A percentile compares a stretch with the other conserved stretches of the same genome.
phyloP scores from a whole-genome alignment of 2,329 filamentous ascomycete species.

The Arthrinium puccinioides region DNA sequence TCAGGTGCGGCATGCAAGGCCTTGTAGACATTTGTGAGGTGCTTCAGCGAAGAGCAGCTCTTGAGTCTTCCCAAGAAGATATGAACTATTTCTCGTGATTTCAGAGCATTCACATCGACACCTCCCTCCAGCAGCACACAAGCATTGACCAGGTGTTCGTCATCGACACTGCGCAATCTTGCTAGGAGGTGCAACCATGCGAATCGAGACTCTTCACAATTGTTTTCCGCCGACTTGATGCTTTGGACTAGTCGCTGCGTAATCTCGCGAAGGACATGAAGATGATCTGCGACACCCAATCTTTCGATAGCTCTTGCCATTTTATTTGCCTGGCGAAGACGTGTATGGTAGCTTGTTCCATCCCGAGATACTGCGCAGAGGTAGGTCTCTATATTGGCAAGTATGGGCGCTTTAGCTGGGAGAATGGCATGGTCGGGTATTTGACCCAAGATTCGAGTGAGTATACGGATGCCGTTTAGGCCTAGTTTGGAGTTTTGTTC shows the following conservation, averaged over 20 bases:
- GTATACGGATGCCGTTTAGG: constrained; percentile 17
- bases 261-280: constrained; percentile 12
- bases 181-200: constrained; percentile 20
- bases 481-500: constrained; percentile 12
- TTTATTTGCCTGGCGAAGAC: constrained; percentile 14
- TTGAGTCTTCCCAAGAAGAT: constrained; percentile 15
- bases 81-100: constrained; percentile 13
- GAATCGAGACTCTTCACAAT: constrained; percentile 11
- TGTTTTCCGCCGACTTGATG: constrained; percentile 2
- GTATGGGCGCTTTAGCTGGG: constrained; percentile 10
- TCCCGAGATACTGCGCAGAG: too few species aligned
- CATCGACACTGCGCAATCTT: constrained; percentile 14
- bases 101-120: constrained; percentile 7
- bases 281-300: constrained; percentile 10
- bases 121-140: constrained; percentile 16
- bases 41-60: constrained; percentile 8
- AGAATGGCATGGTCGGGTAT: constrained; percentile 11
- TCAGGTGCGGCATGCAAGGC: not conserved
- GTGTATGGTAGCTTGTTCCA: not conserved
- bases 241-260: constrained; percentile 10
- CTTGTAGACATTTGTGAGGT: constrained; percentile 3
- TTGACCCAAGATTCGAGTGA: constrained; percentile 12
- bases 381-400: constrained; percentile 8
- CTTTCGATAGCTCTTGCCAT: constrained; percentile 12
- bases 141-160: constrained; percentile 10